A percentile compares a stretch with the other conserved stretches of the same genome.
Conservation (phyloP, 1,284 basidiomycete genomes). For the Tylopilus sp. region DNA sequence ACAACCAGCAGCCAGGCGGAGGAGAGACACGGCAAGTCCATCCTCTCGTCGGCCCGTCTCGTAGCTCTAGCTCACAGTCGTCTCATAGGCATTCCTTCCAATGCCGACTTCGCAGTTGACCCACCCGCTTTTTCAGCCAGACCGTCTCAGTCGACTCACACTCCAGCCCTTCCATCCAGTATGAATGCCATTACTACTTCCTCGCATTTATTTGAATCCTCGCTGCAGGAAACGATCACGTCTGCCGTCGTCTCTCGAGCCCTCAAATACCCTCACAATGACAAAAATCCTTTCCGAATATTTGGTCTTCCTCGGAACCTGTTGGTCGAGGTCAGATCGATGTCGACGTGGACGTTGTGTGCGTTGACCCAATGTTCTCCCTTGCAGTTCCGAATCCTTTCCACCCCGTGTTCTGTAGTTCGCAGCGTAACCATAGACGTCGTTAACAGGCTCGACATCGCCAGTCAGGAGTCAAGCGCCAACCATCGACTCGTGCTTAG, state of each 20-base stretch:
- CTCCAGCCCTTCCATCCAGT: conserved; percentile 38
- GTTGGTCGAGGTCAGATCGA: conserved; percentile 55
- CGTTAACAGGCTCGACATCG: conserved; percentile 47
- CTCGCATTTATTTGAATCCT: background rate
- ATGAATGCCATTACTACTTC: background rate
- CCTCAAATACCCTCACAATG: conserved; percentile 34
- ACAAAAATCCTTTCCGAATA: conserved; percentile 50
- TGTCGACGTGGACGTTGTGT: background rate
- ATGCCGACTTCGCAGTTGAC: conserved; percentile 41
- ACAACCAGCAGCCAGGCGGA: conserved; percentile 25
- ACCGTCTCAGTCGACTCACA: conserved; percentile 53
- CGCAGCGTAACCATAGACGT: conserved; percentile 57
- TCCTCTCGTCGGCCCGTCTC: background rate
- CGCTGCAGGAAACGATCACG: conserved; percentile 30
- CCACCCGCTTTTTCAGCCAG: conserved; percentile 53
- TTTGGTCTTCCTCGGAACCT: conserved; percentile 67
- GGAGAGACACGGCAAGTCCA: conserved; percentile 23
- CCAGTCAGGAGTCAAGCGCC: conserved; percentile 40
- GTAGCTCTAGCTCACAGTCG: conserved; percentile 1
- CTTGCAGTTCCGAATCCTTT: conserved; percentile 60
- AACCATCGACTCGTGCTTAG: conserved; percentile 59
- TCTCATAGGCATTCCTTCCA: conserved; percentile 29
- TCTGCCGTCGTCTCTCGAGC: conserved; percentile 29
- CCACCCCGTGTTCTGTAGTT: conserved; percentile 62
- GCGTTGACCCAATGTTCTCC: background rate